These are phyloP conservation scores for Beta macrorhiza DNA, from an alignment of 179 eudicot genomes.

Conservation along the genomic window DNA sequence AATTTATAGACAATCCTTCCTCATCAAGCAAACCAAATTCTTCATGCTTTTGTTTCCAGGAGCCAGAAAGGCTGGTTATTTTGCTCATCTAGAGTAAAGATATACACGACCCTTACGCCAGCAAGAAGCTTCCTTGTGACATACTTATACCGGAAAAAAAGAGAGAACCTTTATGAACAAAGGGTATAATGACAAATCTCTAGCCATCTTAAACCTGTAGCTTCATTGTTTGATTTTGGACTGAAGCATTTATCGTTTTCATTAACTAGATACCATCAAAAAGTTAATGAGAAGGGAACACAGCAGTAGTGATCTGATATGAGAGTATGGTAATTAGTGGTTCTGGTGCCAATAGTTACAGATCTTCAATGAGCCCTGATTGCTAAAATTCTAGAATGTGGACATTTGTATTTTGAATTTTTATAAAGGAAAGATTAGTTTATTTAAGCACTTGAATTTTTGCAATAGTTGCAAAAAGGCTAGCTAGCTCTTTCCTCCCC, in stretches of 20 bases:
- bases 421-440: no score
- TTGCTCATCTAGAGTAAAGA: background rate
- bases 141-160: background rate
- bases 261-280: background rate
- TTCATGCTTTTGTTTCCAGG: background rate
- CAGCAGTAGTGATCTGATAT: background rate
- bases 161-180: background rate
- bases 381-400: background rate
- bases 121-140: background rate
- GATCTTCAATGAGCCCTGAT: conserved; percentile 2
- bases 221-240: background rate
- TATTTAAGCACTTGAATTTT: background rate
- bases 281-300: background rate
- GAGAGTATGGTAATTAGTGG: background rate
- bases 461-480: conserved; percentile 6
- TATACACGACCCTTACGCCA: background rate
- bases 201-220: background rate
- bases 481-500: background rate
- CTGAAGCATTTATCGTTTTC: background rate
- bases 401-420: background rate
- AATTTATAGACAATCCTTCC: background rate
- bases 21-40: background rate
- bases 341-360: background rate
- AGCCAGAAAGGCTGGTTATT: background rate
- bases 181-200: background rate